Evolutionary conservation across 2,329 filamentous ascomycete genomes (phyloP).

Genomic region (Lasiodiplodia gonubiensis): DNA sequence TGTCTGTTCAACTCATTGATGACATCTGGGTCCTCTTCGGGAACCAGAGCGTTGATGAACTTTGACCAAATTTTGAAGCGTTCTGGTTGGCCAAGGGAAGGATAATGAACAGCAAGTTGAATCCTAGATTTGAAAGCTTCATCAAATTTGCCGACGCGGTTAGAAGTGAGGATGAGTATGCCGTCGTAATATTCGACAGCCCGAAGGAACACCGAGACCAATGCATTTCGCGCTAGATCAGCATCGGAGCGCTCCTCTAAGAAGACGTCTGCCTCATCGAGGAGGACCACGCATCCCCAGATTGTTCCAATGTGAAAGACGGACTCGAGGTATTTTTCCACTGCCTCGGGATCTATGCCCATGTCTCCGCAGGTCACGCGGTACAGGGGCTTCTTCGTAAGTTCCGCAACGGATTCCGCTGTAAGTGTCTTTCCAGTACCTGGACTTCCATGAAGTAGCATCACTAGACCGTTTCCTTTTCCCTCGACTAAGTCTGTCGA

Average conservation of each 20-base stretch:
- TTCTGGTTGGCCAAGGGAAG: background rate
- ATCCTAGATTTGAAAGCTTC: slow-evolving; percentile 25
- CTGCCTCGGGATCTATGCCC: background rate
- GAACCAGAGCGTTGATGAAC: slow-evolving; percentile 7
- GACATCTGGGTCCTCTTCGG: too few species aligned
- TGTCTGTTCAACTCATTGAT: too few species aligned
- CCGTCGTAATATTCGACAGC: slow-evolving; percentile 23
- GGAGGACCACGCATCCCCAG: background rate
- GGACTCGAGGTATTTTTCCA: background rate
- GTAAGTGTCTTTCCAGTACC: slow-evolving; percentile 35
- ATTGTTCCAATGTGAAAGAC: background rate
- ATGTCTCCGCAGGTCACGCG: slow-evolving; percentile 31
- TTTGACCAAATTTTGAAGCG: slow-evolving; percentile 26
- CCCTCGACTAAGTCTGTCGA: slow-evolving; percentile 30
- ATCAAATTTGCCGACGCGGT: slow-evolving; percentile 14
- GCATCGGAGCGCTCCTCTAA: background rate
- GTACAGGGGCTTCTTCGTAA: slow-evolving; percentile 38
- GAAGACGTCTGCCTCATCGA: slow-evolving; percentile 26
- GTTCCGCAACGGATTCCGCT: slow-evolving; percentile 41
- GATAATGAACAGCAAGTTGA: slow-evolving; percentile 30
- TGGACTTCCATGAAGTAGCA: slow-evolving; percentile 32
- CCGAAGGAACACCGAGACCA: background rate
- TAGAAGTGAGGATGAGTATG: slow-evolving; percentile 23
- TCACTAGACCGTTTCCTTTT: slow-evolving; percentile 40
- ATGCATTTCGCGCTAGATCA: background rate